Base-by-base conservation (phyloP, 1,284 basidiomycete genomes). In the Ceratobasidium sp. region DNA sequence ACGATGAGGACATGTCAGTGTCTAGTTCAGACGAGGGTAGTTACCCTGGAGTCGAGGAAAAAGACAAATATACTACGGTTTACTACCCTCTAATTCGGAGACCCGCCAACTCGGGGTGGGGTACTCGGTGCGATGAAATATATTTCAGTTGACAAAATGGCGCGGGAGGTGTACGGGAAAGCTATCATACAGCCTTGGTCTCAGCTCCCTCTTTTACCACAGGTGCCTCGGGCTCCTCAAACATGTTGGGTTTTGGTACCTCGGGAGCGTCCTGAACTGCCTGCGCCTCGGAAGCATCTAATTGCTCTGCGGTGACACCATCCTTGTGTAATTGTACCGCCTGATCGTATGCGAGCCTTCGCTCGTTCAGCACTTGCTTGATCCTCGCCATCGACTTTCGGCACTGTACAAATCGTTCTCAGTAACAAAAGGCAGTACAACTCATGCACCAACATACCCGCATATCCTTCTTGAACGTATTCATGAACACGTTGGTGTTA, bases 351-450 rank as follows among this genome's bases (percentile, higher is more conserved):
- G 93, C 94, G 15, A 94, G 79, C 47, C 94, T 86, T 50, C 96
- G 89, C 78, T 99, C 96, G 76, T 95, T 95, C 67, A 98, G 82
- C 15, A 98, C 89, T 73, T 87, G 89, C 79, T 99, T 99, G 79
- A 98, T 95, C 49, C 94, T 88, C 22, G 94, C 94, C 94, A 98
- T 97, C n/a, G 93, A 90, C 81, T 96, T 97, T 55, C 92, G 90
- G 77, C 90, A 91, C 96, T 98, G 75, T 3, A 34, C 12, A 3
- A 52, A 13, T 17, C 15, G 35, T 52, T 43, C 62, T 34, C 22
- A 68, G 70, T 3, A 68, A 64, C 43, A 20, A 72, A 55, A 29
- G 35, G 40, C 12, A 12, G 10, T 4, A 32, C 34, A 54, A 70
- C 5, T 20, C 49, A 77, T 80, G 62, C 72, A 83, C 80, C 73